Conservation (phyloP, 2,329 filamentous ascomycete genomes). For the Verticillium albo-atrum region DNA sequence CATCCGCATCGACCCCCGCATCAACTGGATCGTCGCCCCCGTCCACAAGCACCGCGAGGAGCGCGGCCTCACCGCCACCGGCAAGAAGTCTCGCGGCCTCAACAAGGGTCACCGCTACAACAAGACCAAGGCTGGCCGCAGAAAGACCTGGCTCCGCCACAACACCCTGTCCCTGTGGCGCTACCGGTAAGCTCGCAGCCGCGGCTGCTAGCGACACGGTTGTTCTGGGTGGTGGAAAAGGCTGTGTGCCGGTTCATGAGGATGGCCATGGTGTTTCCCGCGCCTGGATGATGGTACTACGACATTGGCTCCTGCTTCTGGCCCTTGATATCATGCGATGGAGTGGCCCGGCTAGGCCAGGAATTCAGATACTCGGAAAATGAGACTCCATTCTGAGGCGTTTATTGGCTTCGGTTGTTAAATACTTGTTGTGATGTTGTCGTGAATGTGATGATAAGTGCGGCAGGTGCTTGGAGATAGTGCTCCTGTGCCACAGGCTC, state of each 20-base stretch:
- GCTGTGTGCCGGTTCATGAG: not conserved
- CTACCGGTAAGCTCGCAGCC: conserved; percentile 67
- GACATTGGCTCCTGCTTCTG: conserved; percentile 6
- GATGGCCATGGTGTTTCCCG: not conserved
- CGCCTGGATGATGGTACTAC: conserved; percentile 2
- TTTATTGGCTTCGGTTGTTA: not conserved
- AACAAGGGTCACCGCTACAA: conserved; percentile 99
- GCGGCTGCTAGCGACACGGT: conserved; percentile 2
- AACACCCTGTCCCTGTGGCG: conserved; percentile 99
- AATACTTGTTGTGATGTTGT: not conserved
- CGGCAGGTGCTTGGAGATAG: too few species aligned
- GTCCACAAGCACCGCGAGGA: conserved; percentile 99
- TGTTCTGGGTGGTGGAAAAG: not conserved
- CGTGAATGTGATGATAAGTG: not conserved
- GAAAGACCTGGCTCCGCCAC: conserved; percentile 99
- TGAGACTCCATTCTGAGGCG: conserved; percentile 2
- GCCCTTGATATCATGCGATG: conserved; percentile 12
- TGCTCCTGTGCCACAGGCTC: too few species aligned
- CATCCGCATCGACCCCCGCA: conserved; percentile 96
- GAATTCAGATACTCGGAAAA: conserved; percentile 3
- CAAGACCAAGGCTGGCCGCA: conserved; percentile 94
- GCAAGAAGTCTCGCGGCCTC: conserved; percentile 99
- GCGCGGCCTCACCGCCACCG: conserved; percentile 94
- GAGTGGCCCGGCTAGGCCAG: conserved; percentile 9
- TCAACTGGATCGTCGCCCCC: conserved; percentile 99